Evolutionary conservation across 192 early-diverging fungal genomes (phyloP).

Genomic region (Linnemannia hyalina): DNA sequence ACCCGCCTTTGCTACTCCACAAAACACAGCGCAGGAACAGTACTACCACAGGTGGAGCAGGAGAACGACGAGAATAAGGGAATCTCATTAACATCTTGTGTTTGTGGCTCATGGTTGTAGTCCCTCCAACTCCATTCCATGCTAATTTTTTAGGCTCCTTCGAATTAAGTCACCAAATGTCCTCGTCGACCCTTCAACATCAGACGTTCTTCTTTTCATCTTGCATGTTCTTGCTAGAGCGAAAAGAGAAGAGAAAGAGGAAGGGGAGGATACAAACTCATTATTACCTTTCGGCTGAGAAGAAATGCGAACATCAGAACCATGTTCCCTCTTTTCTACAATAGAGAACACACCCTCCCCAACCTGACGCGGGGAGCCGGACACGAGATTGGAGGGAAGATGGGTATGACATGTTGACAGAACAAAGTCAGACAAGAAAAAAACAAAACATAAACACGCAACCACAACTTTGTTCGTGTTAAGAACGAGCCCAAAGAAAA

Average conservation of each 20-base stretch:
- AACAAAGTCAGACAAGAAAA: neutral
- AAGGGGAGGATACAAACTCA: neutral
- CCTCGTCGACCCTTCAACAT: neutral
- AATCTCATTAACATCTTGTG: too few relatives aligned
- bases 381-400: neutral
- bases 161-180: too few relatives aligned
- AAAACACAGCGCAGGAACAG: neutral
- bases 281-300: neutral
- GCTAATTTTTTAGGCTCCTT: neutral
- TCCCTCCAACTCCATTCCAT: neutral
- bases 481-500: neutral
- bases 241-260: neutral
- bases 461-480: slow-evolving; percentile 3
- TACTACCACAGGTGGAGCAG: too few relatives aligned
- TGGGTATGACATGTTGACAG: neutral
- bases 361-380: neutral
- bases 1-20: neutral
- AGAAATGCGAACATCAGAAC: neutral
- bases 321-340: too few relatives aligned
- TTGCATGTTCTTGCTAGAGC: neutral
- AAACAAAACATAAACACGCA: neutral
- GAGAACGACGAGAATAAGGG: too few relatives aligned
- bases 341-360: neutral
- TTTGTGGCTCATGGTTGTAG: too few relatives aligned
- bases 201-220: neutral